Evolutionary conservation across 371 early-diverging fungal species (phyloP).

Genomic region (Lichtheimia ramosa): DNA sequence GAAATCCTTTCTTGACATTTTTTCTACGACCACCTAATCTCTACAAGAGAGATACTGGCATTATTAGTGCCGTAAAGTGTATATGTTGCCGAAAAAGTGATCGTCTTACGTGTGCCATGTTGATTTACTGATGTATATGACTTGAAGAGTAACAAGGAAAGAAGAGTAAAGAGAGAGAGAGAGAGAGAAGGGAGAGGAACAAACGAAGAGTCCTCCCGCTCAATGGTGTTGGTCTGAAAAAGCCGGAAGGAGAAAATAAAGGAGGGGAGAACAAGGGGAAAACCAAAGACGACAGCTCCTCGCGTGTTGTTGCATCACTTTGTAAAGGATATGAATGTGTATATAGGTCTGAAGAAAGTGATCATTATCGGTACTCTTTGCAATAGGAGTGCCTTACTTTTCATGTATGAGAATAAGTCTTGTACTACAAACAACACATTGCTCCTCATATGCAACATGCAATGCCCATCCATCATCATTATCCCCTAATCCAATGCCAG

Average conservation of each 20-base stretch:
- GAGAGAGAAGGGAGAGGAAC: conserved; percentile 3
- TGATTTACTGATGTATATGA: conserved; percentile 2
- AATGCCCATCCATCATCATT: too few species aligned
- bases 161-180: conserved; percentile 2
- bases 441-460: too few species aligned
- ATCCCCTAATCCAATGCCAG: too few species aligned
- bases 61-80: not conserved
- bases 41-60: conserved; percentile 14
- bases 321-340: too few species aligned
- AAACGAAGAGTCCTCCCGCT: not conserved
- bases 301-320: too few species aligned
- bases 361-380: too few species aligned
- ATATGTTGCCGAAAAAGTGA: not conserved
- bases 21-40: conserved; percentile 81
- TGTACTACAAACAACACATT: too few species aligned
- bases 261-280: conserved; percentile 8
- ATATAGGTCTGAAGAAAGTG: too few species aligned
- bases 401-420: too few species aligned
- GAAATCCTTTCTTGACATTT: conserved; percentile 93
- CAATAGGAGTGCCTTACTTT: too few species aligned
- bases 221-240: conserved; percentile 2
- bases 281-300: too few species aligned
- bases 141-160: not conserved
- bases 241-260: conserved; percentile 14
- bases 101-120: conserved; percentile 4